Percentiles rank a stretch among this genome's conserved stretches.
Evolutionary conservation across 192 early-diverging fungal genomes (phyloP).

Genomic region (Thamnidium elegans): DNA sequence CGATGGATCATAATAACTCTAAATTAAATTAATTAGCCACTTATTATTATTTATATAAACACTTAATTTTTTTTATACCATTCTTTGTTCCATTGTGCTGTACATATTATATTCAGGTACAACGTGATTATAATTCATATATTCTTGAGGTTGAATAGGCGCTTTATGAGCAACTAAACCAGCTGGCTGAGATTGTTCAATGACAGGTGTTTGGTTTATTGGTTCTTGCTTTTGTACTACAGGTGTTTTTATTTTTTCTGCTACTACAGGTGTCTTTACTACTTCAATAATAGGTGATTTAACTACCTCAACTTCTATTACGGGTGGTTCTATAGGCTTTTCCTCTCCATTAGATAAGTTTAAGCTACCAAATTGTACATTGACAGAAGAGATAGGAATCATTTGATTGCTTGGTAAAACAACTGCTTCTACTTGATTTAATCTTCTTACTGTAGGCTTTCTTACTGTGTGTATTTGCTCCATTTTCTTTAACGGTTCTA

Average conservation of each 20-base stretch:
- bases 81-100: background rate
- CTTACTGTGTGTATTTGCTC: background rate
- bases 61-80: too few species aligned
- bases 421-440: slow-evolving; percentile 32
- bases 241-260: background rate
- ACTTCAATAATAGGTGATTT: background rate
- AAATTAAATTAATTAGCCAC: background rate
- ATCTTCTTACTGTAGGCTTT: slow-evolving; percentile 19
- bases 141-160: too few species aligned
- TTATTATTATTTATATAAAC: background rate
- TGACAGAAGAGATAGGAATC: slow-evolving; percentile 4
- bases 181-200: background rate
- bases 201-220: background rate
- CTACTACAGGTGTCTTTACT: background rate
- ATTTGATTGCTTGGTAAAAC: slow-evolving; percentile 17
- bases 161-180: too few species aligned
- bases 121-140: background rate
- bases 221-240: background rate
- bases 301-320: background rate
- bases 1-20: background rate
- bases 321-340: background rate
- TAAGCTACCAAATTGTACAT: slow-evolving; percentile 35
- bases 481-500: background rate
- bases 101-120: background rate
- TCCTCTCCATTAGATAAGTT: slow-evolving; percentile 20